These are phyloP conservation scores for Prunus fruticosa DNA, from an alignment of 306 rosid genomes.

Conservation along the genomic window DNA sequence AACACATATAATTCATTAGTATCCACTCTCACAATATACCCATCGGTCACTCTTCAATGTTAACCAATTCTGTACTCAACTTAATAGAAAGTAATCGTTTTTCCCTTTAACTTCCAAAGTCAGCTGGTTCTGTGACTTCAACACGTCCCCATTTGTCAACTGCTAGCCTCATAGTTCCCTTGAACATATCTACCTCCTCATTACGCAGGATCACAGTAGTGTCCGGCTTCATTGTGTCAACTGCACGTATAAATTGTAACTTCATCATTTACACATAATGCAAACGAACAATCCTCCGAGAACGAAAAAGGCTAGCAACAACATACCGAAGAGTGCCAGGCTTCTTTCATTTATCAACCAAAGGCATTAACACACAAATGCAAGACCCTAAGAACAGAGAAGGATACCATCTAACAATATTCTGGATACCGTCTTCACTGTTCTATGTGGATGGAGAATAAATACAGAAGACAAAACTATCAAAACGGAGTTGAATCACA, in stretches of 20 bases:
- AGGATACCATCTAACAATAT: no score
- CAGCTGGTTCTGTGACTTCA: slow-evolving; percentile 66
- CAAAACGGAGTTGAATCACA: no score
- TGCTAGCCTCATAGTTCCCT: slow-evolving; percentile 90
- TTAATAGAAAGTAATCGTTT: slow-evolving; percentile 78
- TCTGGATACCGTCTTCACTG: no score
- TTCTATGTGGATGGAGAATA: no score
- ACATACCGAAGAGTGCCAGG: no score
- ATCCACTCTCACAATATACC: slow-evolving; percentile 30
- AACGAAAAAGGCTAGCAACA: no score
- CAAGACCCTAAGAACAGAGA: no score
- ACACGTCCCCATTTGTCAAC: slow-evolving; percentile 91
- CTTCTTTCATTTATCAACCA: no score
- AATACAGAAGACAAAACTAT: no score
- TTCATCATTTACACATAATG: neutral
- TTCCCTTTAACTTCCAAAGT: slow-evolving; percentile 70
- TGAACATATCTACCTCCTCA: slow-evolving; percentile 92
- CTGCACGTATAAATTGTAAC: slow-evolving; percentile 35
- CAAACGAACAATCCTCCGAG: neutral
- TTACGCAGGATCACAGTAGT: slow-evolving; percentile 65
- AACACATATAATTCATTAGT: slow-evolving; percentile 25
- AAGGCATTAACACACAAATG: no score
- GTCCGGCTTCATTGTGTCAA: slow-evolving; percentile 61
- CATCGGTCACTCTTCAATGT: slow-evolving; percentile 47
- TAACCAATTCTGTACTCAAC: slow-evolving; percentile 84